Evolutionary conservation across 805 yeast species (phyloP).

Genomic region (Tetrapisispora phaffii): DNA sequence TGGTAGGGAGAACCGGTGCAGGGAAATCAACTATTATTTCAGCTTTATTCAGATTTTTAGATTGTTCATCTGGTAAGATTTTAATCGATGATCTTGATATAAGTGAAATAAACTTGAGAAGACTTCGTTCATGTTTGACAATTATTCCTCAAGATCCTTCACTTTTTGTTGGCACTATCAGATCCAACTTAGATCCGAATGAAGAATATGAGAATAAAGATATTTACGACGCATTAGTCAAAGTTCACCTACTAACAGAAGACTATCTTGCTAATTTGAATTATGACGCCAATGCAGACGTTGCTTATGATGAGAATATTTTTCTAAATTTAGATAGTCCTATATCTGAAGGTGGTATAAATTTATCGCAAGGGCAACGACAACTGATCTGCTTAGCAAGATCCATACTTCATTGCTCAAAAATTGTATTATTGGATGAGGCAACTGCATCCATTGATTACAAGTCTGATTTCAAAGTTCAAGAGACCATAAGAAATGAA

Average conservation of each 20-base stretch:
- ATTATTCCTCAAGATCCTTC: slow-evolving; percentile 87
- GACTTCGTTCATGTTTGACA: slow-evolving; percentile 66
- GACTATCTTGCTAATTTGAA: slow-evolving; percentile 24
- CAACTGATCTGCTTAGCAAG: slow-evolving; percentile 69
- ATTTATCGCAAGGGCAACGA: slow-evolving; percentile 72
- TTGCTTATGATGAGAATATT: slow-evolving; percentile 44
- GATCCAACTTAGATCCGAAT: slow-evolving; percentile 68
- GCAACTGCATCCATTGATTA: slow-evolving; percentile 78
- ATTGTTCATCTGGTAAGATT: slow-evolving; percentile 66
- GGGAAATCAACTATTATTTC: slow-evolving; percentile 96
- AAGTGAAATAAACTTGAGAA: slow-evolving; percentile 55
- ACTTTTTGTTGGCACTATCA: slow-evolving; percentile 66
- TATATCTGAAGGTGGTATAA: slow-evolving; percentile 61
- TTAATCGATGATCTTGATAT: slow-evolving; percentile 69
- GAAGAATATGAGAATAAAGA: slow-evolving; percentile 45
- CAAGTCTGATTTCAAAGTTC: slow-evolving; percentile 65
- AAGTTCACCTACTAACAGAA: slow-evolving; percentile 55
- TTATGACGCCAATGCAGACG: not conserved
- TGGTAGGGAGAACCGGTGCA: slow-evolving; percentile 98
- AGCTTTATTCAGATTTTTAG: slow-evolving; percentile 76
- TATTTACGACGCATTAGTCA: slow-evolving; percentile 61
- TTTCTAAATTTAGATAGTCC: slow-evolving; percentile 47
- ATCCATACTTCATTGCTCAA: slow-evolving; percentile 54
- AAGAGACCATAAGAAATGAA: slow-evolving; percentile 63
- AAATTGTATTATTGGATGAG: slow-evolving; percentile 63